These are phyloP conservation scores for Silene coronaria DNA, from an alignment of 179 eudicot genomes.

Conservation along the genomic window DNA sequence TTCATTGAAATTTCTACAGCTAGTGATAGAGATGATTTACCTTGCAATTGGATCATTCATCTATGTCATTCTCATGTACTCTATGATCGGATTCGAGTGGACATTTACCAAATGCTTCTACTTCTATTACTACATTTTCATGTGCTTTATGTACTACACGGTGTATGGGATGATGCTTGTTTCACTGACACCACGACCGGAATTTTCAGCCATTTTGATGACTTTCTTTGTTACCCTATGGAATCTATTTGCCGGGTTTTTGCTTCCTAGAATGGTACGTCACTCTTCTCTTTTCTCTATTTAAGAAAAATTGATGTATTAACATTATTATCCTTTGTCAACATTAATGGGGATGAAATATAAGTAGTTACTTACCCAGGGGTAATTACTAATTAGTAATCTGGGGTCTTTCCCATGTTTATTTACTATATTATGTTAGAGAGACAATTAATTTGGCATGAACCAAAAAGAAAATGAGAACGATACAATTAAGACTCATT, in stretches of 20 bases:
- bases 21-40: conserved; percentile 58
- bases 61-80: conserved; percentile 51
- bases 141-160: conserved; percentile 58
- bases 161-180: conserved; percentile 85
- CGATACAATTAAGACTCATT: too few relatives aligned
- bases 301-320: too few relatives aligned
- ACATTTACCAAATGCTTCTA: conserved; percentile 33
- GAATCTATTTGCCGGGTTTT: conserved; percentile 82
- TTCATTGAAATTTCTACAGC: conserved; percentile 32
- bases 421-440: too few relatives aligned
- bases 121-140: conserved; percentile 59
- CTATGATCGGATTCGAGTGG: conserved; percentile 85
- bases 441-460: too few relatives aligned
- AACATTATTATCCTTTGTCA: too few relatives aligned
- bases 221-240: conserved; percentile 73
- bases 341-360: too few relatives aligned
- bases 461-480: too few relatives aligned
- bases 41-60: conserved; percentile 37
- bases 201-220: conserved; percentile 65
- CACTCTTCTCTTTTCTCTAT: neutral
- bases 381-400: too few relatives aligned
- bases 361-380: too few relatives aligned
- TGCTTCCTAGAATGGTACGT: conserved; percentile 65
- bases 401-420: too few relatives aligned
- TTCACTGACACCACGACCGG: conserved; percentile 63